phyloP scores from a whole-genome alignment of 805 yeast species.

The Yarrowia divulgata region DNA sequence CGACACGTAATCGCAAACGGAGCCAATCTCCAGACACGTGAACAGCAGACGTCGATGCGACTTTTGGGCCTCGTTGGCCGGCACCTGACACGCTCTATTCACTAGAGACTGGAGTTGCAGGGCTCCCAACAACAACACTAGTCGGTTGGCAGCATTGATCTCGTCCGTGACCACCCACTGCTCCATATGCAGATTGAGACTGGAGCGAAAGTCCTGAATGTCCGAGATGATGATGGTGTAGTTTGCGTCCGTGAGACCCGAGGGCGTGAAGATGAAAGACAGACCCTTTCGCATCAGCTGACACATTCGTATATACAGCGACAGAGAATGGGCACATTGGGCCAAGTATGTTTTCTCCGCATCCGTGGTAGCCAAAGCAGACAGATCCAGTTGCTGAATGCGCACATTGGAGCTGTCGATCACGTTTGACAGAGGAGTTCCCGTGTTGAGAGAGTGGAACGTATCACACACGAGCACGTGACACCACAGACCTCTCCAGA shows the following conservation, averaged over 20 bases:
- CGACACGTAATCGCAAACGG: constrained; percentile 17
- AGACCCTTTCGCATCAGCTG: constrained; percentile 22
- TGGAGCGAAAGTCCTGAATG: constrained; percentile 16
- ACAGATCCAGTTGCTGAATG: constrained; percentile 10
- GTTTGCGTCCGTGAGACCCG: constrained; percentile 12
- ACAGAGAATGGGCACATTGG: constrained; percentile 21
- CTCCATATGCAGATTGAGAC: constrained; percentile 23
- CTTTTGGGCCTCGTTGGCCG: constrained; percentile 2
- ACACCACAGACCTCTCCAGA: constrained; percentile 26
- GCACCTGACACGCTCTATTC: constrained; percentile 14
- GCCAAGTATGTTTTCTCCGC: constrained; percentile 17
- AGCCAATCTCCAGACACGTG: constrained; percentile 17
- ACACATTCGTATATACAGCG: constrained; percentile 1
- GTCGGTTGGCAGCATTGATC: constrained; percentile 17
- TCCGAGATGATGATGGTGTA: constrained; percentile 7
- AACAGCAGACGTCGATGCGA: constrained; percentile 15
- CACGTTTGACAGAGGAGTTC: constrained; percentile 16
- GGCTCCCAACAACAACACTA: constrained; percentile 13
- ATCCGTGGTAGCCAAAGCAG: constrained; percentile 11
- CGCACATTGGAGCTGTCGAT: constrained; percentile 24
- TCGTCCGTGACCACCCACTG: constrained; percentile 33
- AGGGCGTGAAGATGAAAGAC: constrained; percentile 6
- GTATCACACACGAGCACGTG: constrained; percentile 22
- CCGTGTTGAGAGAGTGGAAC: constrained; percentile 22
- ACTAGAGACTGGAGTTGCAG: constrained; percentile 10